A percentile compares a stretch with the other conserved stretches of the same genome.
Conservation (phyloP, 441 rosid genomes). For the Aleurites moluccanus region DNA sequence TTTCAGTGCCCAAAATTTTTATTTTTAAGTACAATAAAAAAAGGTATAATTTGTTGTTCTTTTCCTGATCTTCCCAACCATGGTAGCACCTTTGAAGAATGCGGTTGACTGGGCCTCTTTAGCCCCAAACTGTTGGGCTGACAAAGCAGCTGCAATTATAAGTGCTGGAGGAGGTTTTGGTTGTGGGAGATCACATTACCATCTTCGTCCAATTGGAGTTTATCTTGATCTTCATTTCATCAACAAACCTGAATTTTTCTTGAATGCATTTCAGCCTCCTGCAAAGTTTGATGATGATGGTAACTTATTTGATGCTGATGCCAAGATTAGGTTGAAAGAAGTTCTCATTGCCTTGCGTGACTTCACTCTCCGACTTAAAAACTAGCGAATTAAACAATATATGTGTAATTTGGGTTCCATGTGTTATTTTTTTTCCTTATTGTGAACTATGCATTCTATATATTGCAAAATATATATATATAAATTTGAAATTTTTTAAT, state of each 20-base stretch:
- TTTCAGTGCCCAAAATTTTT: neutral
- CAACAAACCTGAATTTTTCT: conserved; percentile 60
- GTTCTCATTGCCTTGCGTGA: conserved; percentile 54
- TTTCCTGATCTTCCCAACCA: neutral
- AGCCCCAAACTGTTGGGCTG: conserved; percentile 45
- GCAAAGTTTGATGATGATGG: conserved; percentile 64
- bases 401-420: neutral
- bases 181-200: conserved; percentile 39
- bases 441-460: too few relatives aligned
- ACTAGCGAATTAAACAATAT: neutral
- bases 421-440: too few relatives aligned
- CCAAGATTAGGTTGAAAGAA: conserved; percentile 42
- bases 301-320: conserved; percentile 49
- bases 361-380: conserved; percentile 49
- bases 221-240: conserved; percentile 52
- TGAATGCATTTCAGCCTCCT: conserved; percentile 67
- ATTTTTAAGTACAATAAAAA: neutral
- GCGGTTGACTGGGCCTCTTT: conserved; percentile 57
- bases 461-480: too few relatives aligned
- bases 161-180: conserved; percentile 40
- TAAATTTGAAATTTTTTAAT: too few relatives aligned
- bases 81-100: conserved; percentile 46
- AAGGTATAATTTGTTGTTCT: neutral
- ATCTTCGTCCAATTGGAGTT: conserved; percentile 50
- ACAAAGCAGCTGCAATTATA: conserved; percentile 43